phyloP scores from a whole-genome alignment of 768 basidiomycete genomes.

The Butyriboletus loyo region DNA sequence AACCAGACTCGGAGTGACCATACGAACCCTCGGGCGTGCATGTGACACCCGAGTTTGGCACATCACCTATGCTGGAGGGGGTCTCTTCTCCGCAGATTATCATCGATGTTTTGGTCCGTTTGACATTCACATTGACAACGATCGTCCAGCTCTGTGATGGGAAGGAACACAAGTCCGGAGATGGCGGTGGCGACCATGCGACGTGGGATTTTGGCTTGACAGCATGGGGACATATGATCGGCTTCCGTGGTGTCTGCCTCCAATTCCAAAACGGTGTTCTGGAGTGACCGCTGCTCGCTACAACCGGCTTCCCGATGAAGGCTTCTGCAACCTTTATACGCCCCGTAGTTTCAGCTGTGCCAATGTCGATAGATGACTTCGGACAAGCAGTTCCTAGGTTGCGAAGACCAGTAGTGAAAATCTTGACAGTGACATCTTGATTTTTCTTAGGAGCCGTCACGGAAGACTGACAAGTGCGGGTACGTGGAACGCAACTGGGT shows the following conservation, averaged over 20 bases:
- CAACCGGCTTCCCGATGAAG: neutral
- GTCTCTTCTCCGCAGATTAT: neutral
- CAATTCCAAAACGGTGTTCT: neutral
- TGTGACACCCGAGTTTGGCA: neutral
- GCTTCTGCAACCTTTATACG: neutral
- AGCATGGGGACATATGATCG: neutral
- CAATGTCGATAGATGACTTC: neutral
- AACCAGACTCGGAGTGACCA: neutral
- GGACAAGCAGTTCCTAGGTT: neutral
- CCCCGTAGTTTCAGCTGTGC: neutral
- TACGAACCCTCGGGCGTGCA: neutral
- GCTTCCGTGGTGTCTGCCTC: neutral
- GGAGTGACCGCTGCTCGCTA: neutral
- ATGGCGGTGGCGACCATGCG: neutral
- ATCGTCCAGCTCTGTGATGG: constrained; percentile 6
- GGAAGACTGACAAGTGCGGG: neutral
- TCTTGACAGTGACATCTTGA: neutral
- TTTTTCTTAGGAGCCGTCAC: neutral
- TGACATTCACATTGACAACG: neutral
- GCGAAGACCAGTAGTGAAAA: neutral
- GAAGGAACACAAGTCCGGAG: constrained; percentile 1
- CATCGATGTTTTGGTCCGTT: neutral
- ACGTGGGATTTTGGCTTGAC: neutral
- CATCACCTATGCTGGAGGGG: too few species aligned
- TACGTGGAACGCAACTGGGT: neutral